Base-by-base conservation (phyloP, 2,329 filamentous ascomycete species). In the Colletotrichum echinochloae region DNA sequence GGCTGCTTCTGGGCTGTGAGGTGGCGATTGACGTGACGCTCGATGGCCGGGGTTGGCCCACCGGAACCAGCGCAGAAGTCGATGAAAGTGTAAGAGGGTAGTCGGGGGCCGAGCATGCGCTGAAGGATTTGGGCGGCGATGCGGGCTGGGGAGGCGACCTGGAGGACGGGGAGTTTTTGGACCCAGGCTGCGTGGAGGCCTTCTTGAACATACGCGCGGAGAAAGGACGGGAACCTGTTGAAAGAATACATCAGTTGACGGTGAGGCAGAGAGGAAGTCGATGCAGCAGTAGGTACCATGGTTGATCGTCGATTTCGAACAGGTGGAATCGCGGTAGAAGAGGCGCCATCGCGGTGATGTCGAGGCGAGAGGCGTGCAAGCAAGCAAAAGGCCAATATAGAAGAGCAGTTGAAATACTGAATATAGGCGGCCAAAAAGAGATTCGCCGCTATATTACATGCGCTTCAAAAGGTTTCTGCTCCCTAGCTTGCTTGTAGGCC, bases 51-150 rank as follows among this genome's bases (percentile, higher is more conserved):
- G 1, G 90, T 93, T 0, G 91, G 91, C 0, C 92, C 92, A 49
- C 92, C 92, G 18, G 87, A 90, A 61, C 92, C 92, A 2, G 92
- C 90, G 78, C 92, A 94, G 79, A 94, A 93, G 81, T 95, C 92
- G 72, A 94, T 86, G 74, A 92, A 90, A 23, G 87, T 89, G 78
- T 91, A 90, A 2, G 82, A 79, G 23, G 83, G 80, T 1, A 88
- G 81, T 33, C 81, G 76, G 6, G 76, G 70, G 44, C 84, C 83
- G 18, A 91, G 84, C 51, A 86, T 81, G 28, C 79, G 80, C 48
- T 85, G 82, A 55, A 94, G 85, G 26, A 88, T 80, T 52, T 82
- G 79, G 56, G 90, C 87, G n/a, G 89, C 90, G 51, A 90, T 77
- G n/a, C 84, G 81, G 23, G 90, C 89, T 1, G 91, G 88, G 11